Evolutionary conservation across 2,329 filamentous ascomycete species (phyloP), one percentile per base, ranked within the genome.

Genomic region (Hymenoscyphus fructigenus): DNA sequence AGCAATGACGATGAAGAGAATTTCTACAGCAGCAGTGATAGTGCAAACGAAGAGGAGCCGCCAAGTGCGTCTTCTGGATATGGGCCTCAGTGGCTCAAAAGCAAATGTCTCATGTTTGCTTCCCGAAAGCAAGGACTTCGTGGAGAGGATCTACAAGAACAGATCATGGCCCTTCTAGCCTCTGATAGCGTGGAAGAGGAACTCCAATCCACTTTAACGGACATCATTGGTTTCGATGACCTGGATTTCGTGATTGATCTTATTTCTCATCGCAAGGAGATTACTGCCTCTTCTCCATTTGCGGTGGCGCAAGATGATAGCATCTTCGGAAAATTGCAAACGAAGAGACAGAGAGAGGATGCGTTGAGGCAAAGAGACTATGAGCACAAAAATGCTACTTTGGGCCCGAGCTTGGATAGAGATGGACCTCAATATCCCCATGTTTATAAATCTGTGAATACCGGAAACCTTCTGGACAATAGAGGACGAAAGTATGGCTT

Each of bases 181-280:
- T 91, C 92, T 4, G 79, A 80, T n/a, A 79, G 77, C 56, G 83
- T 85, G 36, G 91, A 97, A 65, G 91, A 96, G 65, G 92, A 96
- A 77, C 81, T 98, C n/a, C 94, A 98, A 76, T 93, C 93, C 74
- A 88, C 89, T 50, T 83, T 99, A 41, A 92, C 91, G 0, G 95
- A 99, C 72, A 86, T 97, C 55, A 83, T 99, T 66, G 95, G 96
- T 0, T 98, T 94, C 73, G 93, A 95, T 71, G 92, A 98, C 74
- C 82, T 99, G 20, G 94, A 99, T 69, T 88, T 99, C 72, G 90
- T 98, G 61, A 93, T 93, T 67, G 92, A 97, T 68, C 81, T 98
- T n/a, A 89, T 98, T 61, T 84, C 88, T 2, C 88, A 94, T 75
- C 87, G 93, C 61, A 80, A 84, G 60, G 85, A 91, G 57, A 86